phyloP scores from a whole-genome alignment of 441 rosid species.

The Populus hybrid region DNA sequence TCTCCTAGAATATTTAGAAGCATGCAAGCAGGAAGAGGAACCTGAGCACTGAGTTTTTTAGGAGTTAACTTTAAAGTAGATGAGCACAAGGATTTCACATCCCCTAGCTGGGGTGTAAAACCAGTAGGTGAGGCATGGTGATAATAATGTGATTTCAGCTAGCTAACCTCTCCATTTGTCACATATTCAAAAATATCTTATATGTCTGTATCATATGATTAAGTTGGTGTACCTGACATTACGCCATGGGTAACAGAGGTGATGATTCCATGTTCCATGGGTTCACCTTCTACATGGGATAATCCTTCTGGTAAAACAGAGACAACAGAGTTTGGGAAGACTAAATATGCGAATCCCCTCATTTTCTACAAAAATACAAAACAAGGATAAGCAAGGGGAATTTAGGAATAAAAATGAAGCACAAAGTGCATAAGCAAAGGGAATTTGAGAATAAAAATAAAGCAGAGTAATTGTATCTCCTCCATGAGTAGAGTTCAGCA shows the following conservation, averaged over 20 bases:
- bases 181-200: not conserved
- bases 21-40: too few relatives aligned
- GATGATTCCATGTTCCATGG: conserved; percentile 65
- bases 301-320: conserved; percentile 58
- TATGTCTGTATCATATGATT: not conserved
- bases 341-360: conserved; percentile 76
- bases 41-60: too few relatives aligned
- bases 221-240: conserved; percentile 45
- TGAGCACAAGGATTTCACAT: too few relatives aligned
- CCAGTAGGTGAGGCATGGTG: too few relatives aligned
- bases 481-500: not conserved
- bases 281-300: conserved; percentile 45
- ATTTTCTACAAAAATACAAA: conserved; percentile 51
- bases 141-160: conserved; percentile 43
- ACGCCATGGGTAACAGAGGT: conserved; percentile 79
- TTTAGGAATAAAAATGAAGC: not conserved
- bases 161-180: conserved; percentile 2
- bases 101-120: too few relatives aligned
- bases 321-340: conserved; percentile 67
- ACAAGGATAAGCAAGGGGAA: conserved; percentile 1
- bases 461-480: not conserved
- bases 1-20: too few relatives aligned
- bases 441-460: not conserved
- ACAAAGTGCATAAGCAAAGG: not conserved
- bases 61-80: too few relatives aligned